phyloP scores from a whole-genome alignment of 345 rosid genomes.

The Citrus glauca region DNA sequence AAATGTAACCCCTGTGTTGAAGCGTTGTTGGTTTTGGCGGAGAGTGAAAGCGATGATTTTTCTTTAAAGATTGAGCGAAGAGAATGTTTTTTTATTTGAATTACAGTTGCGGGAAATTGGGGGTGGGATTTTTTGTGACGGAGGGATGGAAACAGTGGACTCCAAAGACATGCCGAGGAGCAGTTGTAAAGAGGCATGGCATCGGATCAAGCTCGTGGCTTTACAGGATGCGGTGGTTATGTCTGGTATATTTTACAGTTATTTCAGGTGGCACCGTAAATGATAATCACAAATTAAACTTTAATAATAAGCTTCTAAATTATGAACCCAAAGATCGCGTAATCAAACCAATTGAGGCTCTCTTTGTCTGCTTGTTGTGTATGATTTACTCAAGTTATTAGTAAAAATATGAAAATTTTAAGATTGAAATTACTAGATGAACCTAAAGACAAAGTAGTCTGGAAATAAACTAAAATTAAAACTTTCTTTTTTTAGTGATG shows the following conservation, averaged over 20 bases:
- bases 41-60: conserved; percentile 2
- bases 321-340: background rate
- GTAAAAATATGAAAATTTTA: too few relatives aligned
- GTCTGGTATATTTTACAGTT: background rate
- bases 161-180: background rate
- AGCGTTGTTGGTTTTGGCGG: background rate
- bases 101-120: background rate
- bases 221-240: too few relatives aligned
- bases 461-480: too few relatives aligned
- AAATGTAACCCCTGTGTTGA: conserved; percentile 16
- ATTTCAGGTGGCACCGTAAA: background rate
- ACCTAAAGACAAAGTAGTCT: too few relatives aligned
- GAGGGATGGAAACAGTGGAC: background rate
- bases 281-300: background rate
- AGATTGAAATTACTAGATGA: too few relatives aligned
- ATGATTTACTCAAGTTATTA: too few relatives aligned
- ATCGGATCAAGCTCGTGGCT: background rate
- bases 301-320: background rate
- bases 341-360: background rate
- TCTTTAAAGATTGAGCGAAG: background rate
- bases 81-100: background rate
- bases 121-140: background rate
- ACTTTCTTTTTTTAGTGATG: too few relatives aligned
- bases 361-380: too few relatives aligned
- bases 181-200: background rate